Evolutionary conservation across 2,329 filamentous ascomycete genomes (phyloP), one percentile per base, ranked within the genome.

Genomic region (Calonectria naviculata): DNA sequence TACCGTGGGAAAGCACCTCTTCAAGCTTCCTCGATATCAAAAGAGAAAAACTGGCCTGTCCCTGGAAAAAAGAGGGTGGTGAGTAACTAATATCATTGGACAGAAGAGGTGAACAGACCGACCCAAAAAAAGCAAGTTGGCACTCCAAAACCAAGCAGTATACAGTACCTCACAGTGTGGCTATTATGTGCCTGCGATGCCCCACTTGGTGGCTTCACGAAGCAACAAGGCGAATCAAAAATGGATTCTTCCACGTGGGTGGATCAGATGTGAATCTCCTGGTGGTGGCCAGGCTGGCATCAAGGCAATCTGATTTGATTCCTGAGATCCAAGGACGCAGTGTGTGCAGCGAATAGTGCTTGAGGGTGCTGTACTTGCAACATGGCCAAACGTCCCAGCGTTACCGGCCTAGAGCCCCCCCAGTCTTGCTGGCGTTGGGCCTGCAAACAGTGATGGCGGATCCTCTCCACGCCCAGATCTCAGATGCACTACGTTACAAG

Each of bases 121-220:
- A 64, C 61, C 44, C 29, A 38, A 36, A 60, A 72, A 56, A 41
- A 70, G 38, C 31, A 24, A 24, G 26, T 15, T 17, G 21, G 24
- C 68, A 71, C 73, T 70, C 47, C 62, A 60, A 52, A 60, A 34
- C 15, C 12, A 34, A 47, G 42, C 65, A 34, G 70, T 46, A 69
- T 74, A 74, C 70, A 74, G 74, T 75, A 60, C 61, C 34, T 61
- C 67, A 74, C 74, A 72, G 73, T 76, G 66, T 38, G 58, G 5
- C 31, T 41, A 49, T 41, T 21, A 31, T 65, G 49, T 69, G 49
- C 28, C 68, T 19, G 58, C 38, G 31, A 28, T 17, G 21, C 68
- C 62, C 69, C 67, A 70, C 72, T 67, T 66, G 52, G 70, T 66
- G 71, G 73, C 72, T 76, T 78, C 54, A 71, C 52, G 31, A 66